Conservation (phyloP, 306 rosid genomes). For the Oxytropis ochrocephala region DNA sequence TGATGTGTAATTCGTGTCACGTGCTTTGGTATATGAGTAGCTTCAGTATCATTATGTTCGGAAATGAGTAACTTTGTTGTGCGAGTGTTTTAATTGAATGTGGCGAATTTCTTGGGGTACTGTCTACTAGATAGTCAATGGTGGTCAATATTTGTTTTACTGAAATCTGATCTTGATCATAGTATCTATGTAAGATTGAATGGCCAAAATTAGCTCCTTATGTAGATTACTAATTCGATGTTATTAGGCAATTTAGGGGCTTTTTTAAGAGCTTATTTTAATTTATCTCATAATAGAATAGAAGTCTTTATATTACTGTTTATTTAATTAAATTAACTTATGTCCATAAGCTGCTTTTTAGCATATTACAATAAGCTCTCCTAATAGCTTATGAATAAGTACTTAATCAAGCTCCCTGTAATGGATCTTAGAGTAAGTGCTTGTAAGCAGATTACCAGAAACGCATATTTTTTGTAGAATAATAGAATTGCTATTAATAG, state of each 20-base stretch:
- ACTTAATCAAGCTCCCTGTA: background rate
- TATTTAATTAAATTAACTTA: background rate
- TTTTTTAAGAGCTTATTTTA: background rate
- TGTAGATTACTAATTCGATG: background rate
- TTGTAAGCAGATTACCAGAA: background rate
- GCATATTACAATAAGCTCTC: background rate
- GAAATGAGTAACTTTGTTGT: background rate
- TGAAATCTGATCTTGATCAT: background rate
- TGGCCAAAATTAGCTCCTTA: background rate
- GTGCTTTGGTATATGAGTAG: background rate
- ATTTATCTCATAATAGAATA: background rate
- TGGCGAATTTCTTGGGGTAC: background rate
- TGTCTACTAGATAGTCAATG: background rate
- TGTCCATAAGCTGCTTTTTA: background rate
- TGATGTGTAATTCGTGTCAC: slow-evolving; percentile 15
- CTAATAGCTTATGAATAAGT: background rate
- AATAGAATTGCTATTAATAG: slow-evolving; percentile 3
- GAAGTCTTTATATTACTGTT: background rate
- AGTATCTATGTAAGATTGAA: background rate
- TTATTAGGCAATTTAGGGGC: background rate
- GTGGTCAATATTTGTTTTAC: background rate
- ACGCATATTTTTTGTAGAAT: background rate
- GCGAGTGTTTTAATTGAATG: slow-evolving; percentile 13
- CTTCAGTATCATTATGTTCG: background rate
- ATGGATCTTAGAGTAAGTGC: background rate